Evolutionary conservation across 306 rosid genomes (phyloP).

Genomic region (Cucurbita maxima): DNA sequence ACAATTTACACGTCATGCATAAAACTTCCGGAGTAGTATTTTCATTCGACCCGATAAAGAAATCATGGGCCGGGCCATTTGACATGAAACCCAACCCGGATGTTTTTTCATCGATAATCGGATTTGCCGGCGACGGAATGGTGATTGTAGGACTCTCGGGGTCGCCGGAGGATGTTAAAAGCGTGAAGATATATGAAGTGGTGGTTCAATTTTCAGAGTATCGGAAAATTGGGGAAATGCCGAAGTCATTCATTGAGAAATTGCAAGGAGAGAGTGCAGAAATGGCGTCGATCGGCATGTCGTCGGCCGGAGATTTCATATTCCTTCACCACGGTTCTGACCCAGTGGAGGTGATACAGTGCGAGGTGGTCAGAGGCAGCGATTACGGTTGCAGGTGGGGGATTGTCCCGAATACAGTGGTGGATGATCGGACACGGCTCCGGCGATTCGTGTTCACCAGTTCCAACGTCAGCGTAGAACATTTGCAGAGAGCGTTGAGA

Average conservation of each 20-base stretch:
- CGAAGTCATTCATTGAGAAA: slow-evolving; percentile 33
- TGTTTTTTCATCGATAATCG: slow-evolving; percentile 16
- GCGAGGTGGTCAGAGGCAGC: slow-evolving; percentile 23
- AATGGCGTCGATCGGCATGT: slow-evolving; percentile 26
- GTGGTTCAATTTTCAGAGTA: slow-evolving; percentile 18
- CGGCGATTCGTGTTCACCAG: slow-evolving; percentile 35
- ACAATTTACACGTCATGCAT: slow-evolving; percentile 32
- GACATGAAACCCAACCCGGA: slow-evolving; percentile 18
- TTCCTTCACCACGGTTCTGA: slow-evolving; percentile 25
- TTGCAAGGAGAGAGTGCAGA: slow-evolving; percentile 24
- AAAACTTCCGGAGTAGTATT: slow-evolving; percentile 31
- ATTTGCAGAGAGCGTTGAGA: slow-evolving; percentile 13
- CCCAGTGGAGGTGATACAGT: slow-evolving; percentile 26
- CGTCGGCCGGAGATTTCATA: slow-evolving; percentile 26
- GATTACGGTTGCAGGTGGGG: slow-evolving; percentile 32
- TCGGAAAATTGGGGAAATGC: slow-evolving; percentile 51
- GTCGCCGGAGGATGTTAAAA: slow-evolving; percentile 17
- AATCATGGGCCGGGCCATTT: slow-evolving; percentile 49
- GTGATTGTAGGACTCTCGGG: slow-evolving; percentile 40
- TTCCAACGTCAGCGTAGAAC: slow-evolving; percentile 25
- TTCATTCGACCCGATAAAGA: slow-evolving; percentile 26
- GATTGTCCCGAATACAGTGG: slow-evolving; percentile 23
- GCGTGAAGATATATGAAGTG: slow-evolving; percentile 41
- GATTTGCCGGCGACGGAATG: slow-evolving; percentile 14
- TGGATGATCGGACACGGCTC: slow-evolving; percentile 13